Evolutionary conservation across 805 yeast species (phyloP).

Genomic region (Starmerella stellata): DNA sequence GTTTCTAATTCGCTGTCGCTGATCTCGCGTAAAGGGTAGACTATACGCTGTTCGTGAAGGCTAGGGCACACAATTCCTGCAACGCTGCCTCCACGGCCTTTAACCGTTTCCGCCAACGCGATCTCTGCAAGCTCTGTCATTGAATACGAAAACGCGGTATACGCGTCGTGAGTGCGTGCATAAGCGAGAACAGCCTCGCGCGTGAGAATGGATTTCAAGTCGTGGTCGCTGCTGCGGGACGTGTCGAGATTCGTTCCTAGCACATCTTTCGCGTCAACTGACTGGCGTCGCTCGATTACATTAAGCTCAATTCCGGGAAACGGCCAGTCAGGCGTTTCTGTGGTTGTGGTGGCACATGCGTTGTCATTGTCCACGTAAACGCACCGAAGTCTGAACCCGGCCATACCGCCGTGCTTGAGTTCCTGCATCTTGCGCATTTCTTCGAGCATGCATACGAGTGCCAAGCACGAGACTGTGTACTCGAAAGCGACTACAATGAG

Average conservation of each 20-base stretch:
- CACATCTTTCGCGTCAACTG: not conserved
- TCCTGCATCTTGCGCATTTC: slow-evolving; percentile 46
- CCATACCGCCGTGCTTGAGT: slow-evolving; percentile 40
- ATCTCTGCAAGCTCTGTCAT: slow-evolving; percentile 73
- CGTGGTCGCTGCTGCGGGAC: slow-evolving; percentile 44
- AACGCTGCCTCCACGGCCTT: slow-evolving; percentile 66
- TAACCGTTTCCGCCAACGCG: slow-evolving; percentile 60
- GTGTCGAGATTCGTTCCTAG: not conserved
- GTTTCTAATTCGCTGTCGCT: slow-evolving; percentile 47
- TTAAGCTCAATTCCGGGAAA: slow-evolving; percentile 5
- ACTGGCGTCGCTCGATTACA: not conserved
- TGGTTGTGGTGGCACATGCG: not conserved
- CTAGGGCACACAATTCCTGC: slow-evolving; percentile 23
- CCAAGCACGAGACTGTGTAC: slow-evolving; percentile 49
- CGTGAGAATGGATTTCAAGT: slow-evolving; percentile 33
- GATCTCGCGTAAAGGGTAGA: slow-evolving; percentile 63
- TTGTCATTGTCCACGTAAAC: slow-evolving; percentile 28
- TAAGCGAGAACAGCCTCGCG: slow-evolving; percentile 31
- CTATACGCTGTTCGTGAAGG: slow-evolving; percentile 2
- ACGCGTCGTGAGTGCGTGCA: slow-evolving; percentile 32
- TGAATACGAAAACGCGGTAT: slow-evolving; percentile 50
- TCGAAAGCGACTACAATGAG: slow-evolving; percentile 38
- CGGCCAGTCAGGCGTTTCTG: slow-evolving; percentile 12
- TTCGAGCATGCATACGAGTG: slow-evolving; percentile 46
- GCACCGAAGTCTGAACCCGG: slow-evolving; percentile 47